Evolutionary conservation across 1,284 basidiomycete genomes (phyloP), one percentile per base, ranked within the genome.

Genomic region (Ceratobasidium sp.): DNA sequence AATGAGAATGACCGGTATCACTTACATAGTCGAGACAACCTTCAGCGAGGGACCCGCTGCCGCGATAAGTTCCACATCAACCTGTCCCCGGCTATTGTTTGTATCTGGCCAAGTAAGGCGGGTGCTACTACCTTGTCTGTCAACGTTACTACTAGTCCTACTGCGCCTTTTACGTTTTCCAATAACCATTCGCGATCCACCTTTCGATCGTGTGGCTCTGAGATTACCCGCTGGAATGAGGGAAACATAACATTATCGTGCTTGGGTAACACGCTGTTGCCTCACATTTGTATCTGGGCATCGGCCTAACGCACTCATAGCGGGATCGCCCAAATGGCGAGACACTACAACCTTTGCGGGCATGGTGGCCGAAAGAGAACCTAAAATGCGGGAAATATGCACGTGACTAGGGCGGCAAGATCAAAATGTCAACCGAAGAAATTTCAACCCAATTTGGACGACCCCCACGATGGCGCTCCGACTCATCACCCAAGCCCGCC

Each of bases 21-120:
- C 85, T 25, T 83, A 85, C 89, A 97, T 94, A 0, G 97, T 98
- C 0, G 95, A 96, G 6, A 98, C 88, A 19, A 93, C 91, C 74
- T 89, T 90, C 15, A 99, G 86, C 66, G 83, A 87, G 0, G 91
- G 85, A 2, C 94, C 93, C 77, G 93, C 94, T 80, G 87, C 87
- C 71, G 92, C 89, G 65, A 97, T 79, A 1, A 96, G 83, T 81
- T 95, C 93, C 15, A 86, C 84, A 81, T 97, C 88, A 9, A 96
- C 87, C 91, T 94, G 77, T 1, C n/a, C 15, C n/a, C 8, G 22
- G 22, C 22, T 67, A 3, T 37, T 46, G 19, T 9, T 52, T 32
- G 29, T 22, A n/a, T 59, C 34, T 9, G 9, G 19, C 25, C 15
- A 43, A 34, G 46, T 40, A 44, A 44, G 46, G 19, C 54, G 44